Conservation (phyloP, 495 filamentous ascomycete species). For the Alectoria sarmentosa region DNA sequence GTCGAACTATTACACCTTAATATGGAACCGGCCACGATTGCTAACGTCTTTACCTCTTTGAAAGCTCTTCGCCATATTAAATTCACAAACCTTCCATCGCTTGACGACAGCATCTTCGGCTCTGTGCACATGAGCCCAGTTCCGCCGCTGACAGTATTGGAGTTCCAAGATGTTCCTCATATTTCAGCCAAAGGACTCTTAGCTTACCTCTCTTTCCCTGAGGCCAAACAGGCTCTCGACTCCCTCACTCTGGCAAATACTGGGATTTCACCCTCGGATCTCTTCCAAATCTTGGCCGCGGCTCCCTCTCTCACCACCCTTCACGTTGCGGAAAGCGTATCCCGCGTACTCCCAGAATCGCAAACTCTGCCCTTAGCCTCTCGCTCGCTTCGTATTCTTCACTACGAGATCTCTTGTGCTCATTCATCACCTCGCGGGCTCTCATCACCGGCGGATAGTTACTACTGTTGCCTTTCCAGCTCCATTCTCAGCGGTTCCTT, state of each 20-base stretch:
- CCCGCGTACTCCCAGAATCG: conserved; percentile 55
- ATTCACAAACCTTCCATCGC: conserved; percentile 54
- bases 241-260: conserved; percentile 59
- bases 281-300: conserved; percentile 56
- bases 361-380: conserved; percentile 59
- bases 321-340: conserved; percentile 57
- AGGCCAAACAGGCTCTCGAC: conserved; percentile 45
- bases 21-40: conserved; percentile 62
- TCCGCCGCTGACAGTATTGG: conserved; percentile 61
- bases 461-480: conserved; percentile 80
- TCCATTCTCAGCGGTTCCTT: conserved; percentile 71
- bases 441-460: conserved; percentile 54
- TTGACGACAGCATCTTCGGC: conserved; percentile 70
- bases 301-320: conserved; percentile 58
- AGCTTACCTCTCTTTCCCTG: conserved; percentile 49
- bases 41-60: conserved; percentile 63
- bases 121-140: conserved; percentile 55
- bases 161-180: conserved; percentile 57
- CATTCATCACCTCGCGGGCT: conserved; percentile 41
- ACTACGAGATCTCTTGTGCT: conserved; percentile 69
- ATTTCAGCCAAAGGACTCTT: conserved; percentile 64
- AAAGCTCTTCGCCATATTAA: conserved; percentile 62
- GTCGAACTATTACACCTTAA: conserved; percentile 67
- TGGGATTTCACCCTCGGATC: conserved; percentile 53
- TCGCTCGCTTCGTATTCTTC: conserved; percentile 56